phyloP scores from a whole-genome alignment of 2,329 filamentous ascomycete species.

The Exophiala phaeomuriformis region DNA sequence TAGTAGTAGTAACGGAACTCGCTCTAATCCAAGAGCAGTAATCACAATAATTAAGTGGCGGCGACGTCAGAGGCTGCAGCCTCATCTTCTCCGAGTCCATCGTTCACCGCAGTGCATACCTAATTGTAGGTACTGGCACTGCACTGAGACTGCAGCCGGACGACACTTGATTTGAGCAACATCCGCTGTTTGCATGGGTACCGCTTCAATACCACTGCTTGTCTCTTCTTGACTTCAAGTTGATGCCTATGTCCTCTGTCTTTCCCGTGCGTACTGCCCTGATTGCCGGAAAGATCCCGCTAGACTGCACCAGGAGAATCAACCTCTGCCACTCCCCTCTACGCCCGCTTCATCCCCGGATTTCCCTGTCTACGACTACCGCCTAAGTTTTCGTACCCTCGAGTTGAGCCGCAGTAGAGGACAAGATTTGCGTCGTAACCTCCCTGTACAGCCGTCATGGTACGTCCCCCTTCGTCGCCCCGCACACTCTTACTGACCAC shows the following conservation, averaged over 20 bases:
- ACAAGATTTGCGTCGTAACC: background rate
- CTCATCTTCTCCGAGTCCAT: background rate
- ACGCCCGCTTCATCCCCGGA: too few relatives aligned
- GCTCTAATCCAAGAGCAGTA: background rate
- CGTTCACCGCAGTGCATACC: background rate
- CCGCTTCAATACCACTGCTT: background rate
- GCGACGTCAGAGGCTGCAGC: slow-evolving; percentile 1
- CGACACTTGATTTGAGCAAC: background rate
- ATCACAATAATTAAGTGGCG: background rate
- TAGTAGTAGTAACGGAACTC: background rate
- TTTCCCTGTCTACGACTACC: too few relatives aligned
- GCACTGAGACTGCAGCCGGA: too few relatives aligned
- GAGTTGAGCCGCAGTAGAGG: background rate
- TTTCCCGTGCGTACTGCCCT: too few relatives aligned
- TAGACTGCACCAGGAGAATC: background rate
- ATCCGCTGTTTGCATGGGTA: background rate
- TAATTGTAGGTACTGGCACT: too few relatives aligned
- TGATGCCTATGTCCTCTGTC: too few relatives aligned
- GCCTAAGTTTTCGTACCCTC: too few relatives aligned
- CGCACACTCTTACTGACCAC: background rate
- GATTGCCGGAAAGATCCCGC: background rate
- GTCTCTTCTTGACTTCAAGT: too few relatives aligned
- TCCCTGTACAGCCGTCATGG: slow-evolving; percentile 7
- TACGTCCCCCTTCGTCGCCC: background rate
- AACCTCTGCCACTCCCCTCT: background rate